Evolutionary conservation across 2,329 filamentous ascomycete species (phyloP).

Genomic region (Aspergillus sp.): DNA sequence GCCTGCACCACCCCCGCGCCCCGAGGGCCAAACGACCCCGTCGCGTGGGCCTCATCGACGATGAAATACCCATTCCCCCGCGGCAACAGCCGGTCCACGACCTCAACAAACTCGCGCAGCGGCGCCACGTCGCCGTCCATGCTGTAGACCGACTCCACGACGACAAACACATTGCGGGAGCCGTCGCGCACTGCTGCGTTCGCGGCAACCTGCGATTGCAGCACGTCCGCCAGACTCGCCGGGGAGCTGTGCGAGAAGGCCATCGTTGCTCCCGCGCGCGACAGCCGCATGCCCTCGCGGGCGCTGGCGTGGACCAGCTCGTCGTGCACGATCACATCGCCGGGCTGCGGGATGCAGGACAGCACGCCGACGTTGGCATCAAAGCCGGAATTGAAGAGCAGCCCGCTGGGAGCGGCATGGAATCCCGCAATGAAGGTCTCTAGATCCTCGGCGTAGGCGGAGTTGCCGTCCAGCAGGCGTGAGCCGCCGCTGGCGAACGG

Average conservation of each 20-base stretch:
- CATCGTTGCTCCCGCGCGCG: slow-evolving; percentile 51
- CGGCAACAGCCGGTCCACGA: slow-evolving; percentile 58
- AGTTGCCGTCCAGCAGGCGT: slow-evolving; percentile 66
- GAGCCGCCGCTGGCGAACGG: slow-evolving; percentile 59
- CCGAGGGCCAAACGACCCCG: slow-evolving; percentile 50
- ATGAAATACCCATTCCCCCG: slow-evolving; percentile 55
- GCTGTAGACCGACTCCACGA: slow-evolving; percentile 71
- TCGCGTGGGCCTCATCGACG: slow-evolving; percentile 58
- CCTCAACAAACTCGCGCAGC: slow-evolving; percentile 58
- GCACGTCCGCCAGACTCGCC: slow-evolving; percentile 34
- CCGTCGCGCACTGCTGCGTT: slow-evolving; percentile 39
- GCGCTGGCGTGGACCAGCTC: slow-evolving; percentile 75
- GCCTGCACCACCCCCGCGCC: slow-evolving; percentile 52
- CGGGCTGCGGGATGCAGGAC: slow-evolving; percentile 58
- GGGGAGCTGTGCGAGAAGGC: slow-evolving; percentile 51
- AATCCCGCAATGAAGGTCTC: slow-evolving; percentile 60
- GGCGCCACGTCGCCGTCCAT: slow-evolving; percentile 79
- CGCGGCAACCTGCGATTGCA: slow-evolving; percentile 29
- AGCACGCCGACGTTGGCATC: slow-evolving; percentile 67
- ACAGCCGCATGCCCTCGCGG: slow-evolving; percentile 72
- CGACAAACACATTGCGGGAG: slow-evolving; percentile 61
- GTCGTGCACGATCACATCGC: slow-evolving; percentile 68
- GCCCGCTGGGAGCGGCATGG: slow-evolving; percentile 56
- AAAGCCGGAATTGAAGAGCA: slow-evolving; percentile 65
- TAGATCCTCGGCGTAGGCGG: slow-evolving; percentile 56